These are phyloP conservation scores for Porcisia hertigi DNA, from an alignment of 208 protist genomes.

Conservation along the genomic window DNA sequence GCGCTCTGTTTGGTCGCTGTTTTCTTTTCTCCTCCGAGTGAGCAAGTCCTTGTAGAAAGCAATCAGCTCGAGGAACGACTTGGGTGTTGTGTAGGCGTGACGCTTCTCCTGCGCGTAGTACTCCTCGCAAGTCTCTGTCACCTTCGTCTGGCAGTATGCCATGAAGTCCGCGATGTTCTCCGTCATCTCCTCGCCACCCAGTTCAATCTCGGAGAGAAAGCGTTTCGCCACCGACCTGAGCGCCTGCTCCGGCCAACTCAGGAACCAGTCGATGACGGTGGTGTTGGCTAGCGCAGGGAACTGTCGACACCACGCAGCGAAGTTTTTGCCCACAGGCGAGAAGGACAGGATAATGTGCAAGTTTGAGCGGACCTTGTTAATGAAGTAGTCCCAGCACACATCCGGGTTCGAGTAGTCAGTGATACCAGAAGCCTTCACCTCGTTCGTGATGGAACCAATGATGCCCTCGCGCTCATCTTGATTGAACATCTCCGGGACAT, in stretches of 20 bases:
- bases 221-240: constrained; percentile 95
- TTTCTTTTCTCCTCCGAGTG: constrained; percentile 88
- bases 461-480: constrained; percentile 94
- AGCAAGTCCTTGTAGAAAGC: constrained; percentile 97
- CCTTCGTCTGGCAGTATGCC: constrained; percentile 94
- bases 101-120: constrained; percentile 96
- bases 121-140: constrained; percentile 93
- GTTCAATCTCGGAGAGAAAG: constrained; percentile 93
- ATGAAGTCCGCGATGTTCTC: constrained; percentile 95
- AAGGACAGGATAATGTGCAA: constrained; percentile 98
- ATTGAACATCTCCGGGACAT: constrained; percentile 96
- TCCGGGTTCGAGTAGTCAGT: constrained; percentile 92
- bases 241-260: constrained; percentile 97
- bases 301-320: constrained; percentile 96
- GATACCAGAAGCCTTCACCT: constrained; percentile 91
- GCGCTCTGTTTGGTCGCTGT: constrained; percentile 92
- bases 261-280: constrained; percentile 99
- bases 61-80: constrained; percentile 99
- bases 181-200: constrained; percentile 85
- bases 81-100: constrained; percentile 99
- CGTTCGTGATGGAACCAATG: constrained; percentile 88
- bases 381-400: constrained; percentile 97
- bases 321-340: constrained; percentile 98
- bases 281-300: constrained; percentile 98
- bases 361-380: constrained; percentile 96